Percentiles rank a stretch among this genome's conserved stretches.
These are phyloP conservation scores for Cytospora mali DNA, from an alignment of 2,329 filamentous ascomycete species.

Conservation along the genomic window DNA sequence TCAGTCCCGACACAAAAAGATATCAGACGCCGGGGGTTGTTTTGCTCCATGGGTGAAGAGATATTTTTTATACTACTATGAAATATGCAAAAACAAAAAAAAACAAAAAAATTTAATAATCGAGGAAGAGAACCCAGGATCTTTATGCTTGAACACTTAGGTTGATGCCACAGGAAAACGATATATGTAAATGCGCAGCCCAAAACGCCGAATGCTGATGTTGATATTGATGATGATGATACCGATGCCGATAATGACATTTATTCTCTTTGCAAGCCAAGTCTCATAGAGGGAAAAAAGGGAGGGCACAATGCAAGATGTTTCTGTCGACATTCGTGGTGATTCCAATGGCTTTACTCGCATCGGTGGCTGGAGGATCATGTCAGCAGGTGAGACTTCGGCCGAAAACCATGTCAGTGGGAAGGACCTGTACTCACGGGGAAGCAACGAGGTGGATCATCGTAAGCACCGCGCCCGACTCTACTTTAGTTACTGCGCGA, in stretches of 20 bases:
- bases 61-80: background rate
- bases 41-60: background rate
- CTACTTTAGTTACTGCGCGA: slow-evolving; percentile 9
- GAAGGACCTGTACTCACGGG: background rate
- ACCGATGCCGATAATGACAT: background rate
- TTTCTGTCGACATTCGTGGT: background rate
- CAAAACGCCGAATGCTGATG: slow-evolving; percentile 18
- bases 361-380: background rate
- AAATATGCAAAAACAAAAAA: slow-evolving; percentile 14
- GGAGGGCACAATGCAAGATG: background rate
- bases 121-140: background rate
- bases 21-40: background rate
- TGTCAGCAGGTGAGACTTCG: background rate
- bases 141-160: background rate
- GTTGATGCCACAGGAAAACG: slow-evolving; percentile 4
- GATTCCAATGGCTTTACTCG: background rate
- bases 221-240: slow-evolving; percentile 4
- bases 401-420: background rate
- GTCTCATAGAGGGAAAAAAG: background rate
- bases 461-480: background rate
- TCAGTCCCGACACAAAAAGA: too few species aligned
- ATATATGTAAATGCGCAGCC: slow-evolving; percentile 13
- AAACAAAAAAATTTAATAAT: too few species aligned
- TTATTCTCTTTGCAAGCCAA: background rate
- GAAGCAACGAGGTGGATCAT: background rate